Conservation (phyloP, 306 rosid genomes). For the Comarum palustre region DNA sequence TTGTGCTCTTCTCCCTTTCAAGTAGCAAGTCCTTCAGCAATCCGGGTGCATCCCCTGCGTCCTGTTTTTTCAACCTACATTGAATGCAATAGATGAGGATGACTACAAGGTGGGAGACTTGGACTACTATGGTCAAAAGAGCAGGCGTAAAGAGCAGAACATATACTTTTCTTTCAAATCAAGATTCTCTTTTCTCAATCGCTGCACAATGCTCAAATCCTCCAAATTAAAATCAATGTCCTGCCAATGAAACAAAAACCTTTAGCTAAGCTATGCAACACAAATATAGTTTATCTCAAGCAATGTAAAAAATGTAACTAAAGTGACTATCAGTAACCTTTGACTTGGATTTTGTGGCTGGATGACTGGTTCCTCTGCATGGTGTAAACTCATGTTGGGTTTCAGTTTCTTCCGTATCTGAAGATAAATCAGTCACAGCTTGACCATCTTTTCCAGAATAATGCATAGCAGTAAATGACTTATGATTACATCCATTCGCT, state of each 20-base stretch:
- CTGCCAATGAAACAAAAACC: conserved; percentile 39
- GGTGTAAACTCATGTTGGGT: conserved; percentile 29
- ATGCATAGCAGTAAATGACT: conserved; percentile 26
- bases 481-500: conserved; percentile 29
- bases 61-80: conserved; percentile 48
- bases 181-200: conserved; percentile 61
- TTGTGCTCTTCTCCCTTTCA: conserved; percentile 55
- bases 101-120: background rate
- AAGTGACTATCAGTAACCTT: conserved; percentile 40
- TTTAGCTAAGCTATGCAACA: background rate
- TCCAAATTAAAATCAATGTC: conserved; percentile 31
- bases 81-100: background rate
- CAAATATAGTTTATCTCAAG: background rate
- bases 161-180: conserved; percentile 65
- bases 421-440: conserved; percentile 16
- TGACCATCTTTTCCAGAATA: conserved; percentile 27
- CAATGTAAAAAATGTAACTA: background rate
- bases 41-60: conserved; percentile 31
- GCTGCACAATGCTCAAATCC: conserved; percentile 34
- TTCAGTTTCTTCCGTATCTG: conserved; percentile 28
- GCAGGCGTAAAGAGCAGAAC: conserved; percentile 17
- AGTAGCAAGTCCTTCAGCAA: conserved; percentile 34
- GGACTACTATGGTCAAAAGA: background rate
- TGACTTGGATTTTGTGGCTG: conserved; percentile 27
- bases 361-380: conserved; percentile 27